phyloP scores from a whole-genome alignment of 179 eudicot genomes.

The Heliamphora pulchella region DNA sequence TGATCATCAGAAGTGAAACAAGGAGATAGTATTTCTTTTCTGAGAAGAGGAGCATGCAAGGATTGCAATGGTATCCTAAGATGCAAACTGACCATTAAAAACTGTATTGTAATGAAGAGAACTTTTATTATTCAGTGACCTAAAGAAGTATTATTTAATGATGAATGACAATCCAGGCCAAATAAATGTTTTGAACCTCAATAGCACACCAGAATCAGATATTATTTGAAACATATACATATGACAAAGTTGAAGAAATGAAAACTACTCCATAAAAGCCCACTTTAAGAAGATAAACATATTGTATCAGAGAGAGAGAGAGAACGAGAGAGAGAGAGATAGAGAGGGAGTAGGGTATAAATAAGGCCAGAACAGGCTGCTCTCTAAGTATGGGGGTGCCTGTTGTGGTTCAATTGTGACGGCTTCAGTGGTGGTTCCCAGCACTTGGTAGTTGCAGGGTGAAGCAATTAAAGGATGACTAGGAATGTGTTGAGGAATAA shows the following conservation, averaged over 20 bases:
- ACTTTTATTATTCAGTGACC: not conserved
- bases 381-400: not conserved
- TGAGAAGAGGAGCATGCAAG: not conserved
- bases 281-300: not conserved
- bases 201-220: too few species aligned
- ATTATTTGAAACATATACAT: too few species aligned
- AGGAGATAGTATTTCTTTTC: not conserved
- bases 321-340: too few species aligned
- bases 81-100: not conserved
- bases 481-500: not conserved
- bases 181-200: too few species aligned
- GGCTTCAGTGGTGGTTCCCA: not conserved
- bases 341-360: too few species aligned
- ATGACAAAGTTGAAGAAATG: too few species aligned
- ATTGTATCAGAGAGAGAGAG: too few species aligned
- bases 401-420: not conserved
- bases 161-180: not conserved
- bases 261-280: not conserved
- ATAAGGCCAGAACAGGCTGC: too few species aligned
- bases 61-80: not conserved
- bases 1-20: not conserved
- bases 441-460: not conserved
- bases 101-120: not conserved
- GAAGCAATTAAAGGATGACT: not conserved
- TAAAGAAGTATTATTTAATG: not conserved